A percentile compares a stretch with the other conserved stretches of the same genome.
These are phyloP conservation scores for Prunus armeniaca DNA, from an alignment of 306 rosid species.

Conservation along the genomic window DNA sequence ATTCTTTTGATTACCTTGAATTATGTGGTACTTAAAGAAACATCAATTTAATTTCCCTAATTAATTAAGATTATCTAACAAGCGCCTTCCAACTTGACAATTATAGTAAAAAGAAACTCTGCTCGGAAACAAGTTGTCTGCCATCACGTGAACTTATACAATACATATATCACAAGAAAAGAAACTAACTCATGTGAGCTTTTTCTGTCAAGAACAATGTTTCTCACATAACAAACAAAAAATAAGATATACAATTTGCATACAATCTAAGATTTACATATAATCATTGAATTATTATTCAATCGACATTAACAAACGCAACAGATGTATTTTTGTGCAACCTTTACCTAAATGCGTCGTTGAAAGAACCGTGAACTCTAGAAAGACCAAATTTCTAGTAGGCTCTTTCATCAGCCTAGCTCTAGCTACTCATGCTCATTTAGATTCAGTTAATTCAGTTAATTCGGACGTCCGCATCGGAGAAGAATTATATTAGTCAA, in stretches of 20 bases:
- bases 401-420: neutral
- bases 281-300: neutral
- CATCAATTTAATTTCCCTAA: no score
- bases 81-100: no score
- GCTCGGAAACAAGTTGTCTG: conserved; percentile 14
- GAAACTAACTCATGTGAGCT: neutral
- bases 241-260: no score
- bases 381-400: neutral
- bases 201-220: neutral
- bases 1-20: no score
- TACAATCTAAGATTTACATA: no score
- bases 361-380: neutral
- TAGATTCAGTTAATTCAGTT: neutral
- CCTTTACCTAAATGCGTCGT: neutral
- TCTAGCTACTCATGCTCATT: no score
- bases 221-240: neutral
- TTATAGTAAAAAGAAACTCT: neutral
- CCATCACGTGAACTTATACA: conserved; percentile 37
- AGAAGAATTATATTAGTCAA: no score
- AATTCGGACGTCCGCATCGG: neutral
- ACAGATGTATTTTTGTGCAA: neutral
- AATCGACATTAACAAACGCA: neutral
- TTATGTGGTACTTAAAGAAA: no score
- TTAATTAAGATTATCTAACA: no score
- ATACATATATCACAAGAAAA: neutral